A percentile compares a stretch with the other conserved stretches of the same genome.
phyloP scores from a whole-genome alignment of 805 yeast species.

The Hanseniaspora nectarophila region DNA sequence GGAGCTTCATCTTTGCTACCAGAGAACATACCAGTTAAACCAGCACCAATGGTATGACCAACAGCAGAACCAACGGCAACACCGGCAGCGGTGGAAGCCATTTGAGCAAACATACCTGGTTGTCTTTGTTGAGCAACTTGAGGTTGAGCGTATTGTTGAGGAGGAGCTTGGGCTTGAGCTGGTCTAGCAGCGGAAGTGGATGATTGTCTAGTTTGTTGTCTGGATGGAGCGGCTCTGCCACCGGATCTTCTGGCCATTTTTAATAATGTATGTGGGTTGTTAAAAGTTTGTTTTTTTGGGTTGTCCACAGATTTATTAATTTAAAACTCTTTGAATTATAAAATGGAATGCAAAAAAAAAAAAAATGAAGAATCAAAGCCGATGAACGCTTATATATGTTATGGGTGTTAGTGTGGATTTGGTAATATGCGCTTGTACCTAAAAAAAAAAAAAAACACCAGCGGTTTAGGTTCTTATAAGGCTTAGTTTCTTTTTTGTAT shows the following conservation, averaged over 20 bases:
- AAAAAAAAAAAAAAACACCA: too few species aligned
- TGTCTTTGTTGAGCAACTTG: conserved; percentile 43
- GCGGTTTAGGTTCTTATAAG: too few species aligned
- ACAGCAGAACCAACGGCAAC: conserved; percentile 97
- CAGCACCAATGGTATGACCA: conserved; percentile 95
- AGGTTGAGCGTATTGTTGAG: conserved; percentile 36
- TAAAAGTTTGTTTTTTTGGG: not conserved
- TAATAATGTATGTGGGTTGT: not conserved
- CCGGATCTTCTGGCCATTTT: conserved; percentile 42
- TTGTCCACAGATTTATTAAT: not conserved
- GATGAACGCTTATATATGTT: not conserved
- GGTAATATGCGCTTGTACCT: not conserved
- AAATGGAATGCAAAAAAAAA: not conserved
- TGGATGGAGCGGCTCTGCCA: conserved; percentile 28
- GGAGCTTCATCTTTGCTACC: conserved; percentile 51
- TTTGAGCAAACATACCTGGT: conserved; percentile 89
- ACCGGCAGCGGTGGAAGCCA: conserved; percentile 99
- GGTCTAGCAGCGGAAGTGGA: conserved; percentile 57
- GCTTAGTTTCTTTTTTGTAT: too few species aligned
- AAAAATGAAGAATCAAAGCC: not conserved
- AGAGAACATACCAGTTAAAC: conserved; percentile 78
- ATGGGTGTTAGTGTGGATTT: not conserved
- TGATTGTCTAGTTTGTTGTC: conserved; percentile 52
- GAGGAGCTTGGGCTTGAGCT: conserved; percentile 34
- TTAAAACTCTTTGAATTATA: too few species aligned